phyloP scores from a whole-genome alignment of 2,329 filamentous ascomycete genomes.

The Trichoderma cornu-damae region DNA sequence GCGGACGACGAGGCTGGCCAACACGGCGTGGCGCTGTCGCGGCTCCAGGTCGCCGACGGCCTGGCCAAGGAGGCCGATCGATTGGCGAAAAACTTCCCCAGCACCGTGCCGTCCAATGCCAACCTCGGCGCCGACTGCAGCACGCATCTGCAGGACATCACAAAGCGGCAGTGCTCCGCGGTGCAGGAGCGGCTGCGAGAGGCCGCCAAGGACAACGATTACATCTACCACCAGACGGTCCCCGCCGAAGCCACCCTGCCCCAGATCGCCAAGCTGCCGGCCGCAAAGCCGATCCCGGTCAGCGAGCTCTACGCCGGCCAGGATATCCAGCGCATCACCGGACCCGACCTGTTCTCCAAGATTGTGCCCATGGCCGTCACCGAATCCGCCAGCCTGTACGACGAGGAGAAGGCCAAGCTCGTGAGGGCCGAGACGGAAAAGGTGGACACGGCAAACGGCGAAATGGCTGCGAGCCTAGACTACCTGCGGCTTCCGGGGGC shows the following conservation, averaged over 20 bases:
- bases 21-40: constrained; percentile 77
- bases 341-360: constrained; percentile 93
- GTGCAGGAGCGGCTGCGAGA: constrained; percentile 76
- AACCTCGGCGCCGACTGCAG: constrained; percentile 81
- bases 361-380: constrained; percentile 95
- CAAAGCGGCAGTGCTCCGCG: constrained; percentile 73
- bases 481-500: constrained; percentile 87
- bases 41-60: constrained; percentile 74
- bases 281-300: constrained; percentile 94
- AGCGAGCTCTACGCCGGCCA: constrained; percentile 95
- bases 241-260: constrained; percentile 78
- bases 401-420: constrained; percentile 96
- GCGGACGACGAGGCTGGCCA: constrained; percentile 85
- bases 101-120: constrained; percentile 69
- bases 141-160: constrained; percentile 66
- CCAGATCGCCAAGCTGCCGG: constrained; percentile 82
- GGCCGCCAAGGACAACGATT: constrained; percentile 89
- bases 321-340: constrained; percentile 94
- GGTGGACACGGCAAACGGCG: constrained; percentile 85
- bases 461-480: constrained; percentile 92
- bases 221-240: constrained; percentile 92
- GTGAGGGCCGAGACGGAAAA: constrained; percentile 89
- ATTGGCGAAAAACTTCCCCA: constrained; percentile 73
- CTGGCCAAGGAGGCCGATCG: constrained; percentile 74
- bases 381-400: constrained; percentile 92